Base-by-base conservation (phyloP, 1,284 basidiomycete species). In the Salmacisia buchloeana region DNA sequence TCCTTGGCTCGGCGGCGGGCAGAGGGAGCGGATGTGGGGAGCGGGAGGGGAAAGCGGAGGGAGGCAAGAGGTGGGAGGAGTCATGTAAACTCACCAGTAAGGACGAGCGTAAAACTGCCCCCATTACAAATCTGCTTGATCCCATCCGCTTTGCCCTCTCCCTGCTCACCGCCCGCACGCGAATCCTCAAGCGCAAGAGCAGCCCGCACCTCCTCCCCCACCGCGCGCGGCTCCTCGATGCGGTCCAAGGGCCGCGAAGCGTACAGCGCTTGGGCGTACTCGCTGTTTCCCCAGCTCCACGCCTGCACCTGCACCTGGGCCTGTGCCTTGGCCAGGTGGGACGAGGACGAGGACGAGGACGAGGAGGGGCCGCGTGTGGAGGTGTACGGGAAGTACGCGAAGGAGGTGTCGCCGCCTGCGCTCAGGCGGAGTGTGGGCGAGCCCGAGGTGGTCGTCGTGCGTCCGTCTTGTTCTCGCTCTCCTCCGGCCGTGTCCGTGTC, bases 331-430 rank as follows among this genome's bases (percentile, higher is more conserved):
- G n/a, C n/a, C n/a, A n/a, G n/a, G n/a, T n/a, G n/a, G n/a, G n/a
- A n/a, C n/a, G n/a, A n/a, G n/a, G n/a, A n/a, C n/a, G n/a, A n/a
- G n/a, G n/a, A n/a, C n/a, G n/a, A n/a, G n/a, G n/a, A n/a, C n/a
- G n/a, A n/a, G n/a, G n/a, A n/a, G n/a, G n/a, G n/a, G n/a, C n/a
- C n/a, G n/a, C n/a, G n/a, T 38, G 29, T 34, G 25, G 18, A 13
- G 2, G 35, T n/a, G 27, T 54, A n/a, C 23, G 49, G n/a, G 9
- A 21, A 18, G 29, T 33, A 61, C 15, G 60, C 49, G 29, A 61
- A 56, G 25, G 60, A 61, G 13, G 43, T 61, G 29, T 61, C 60
- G 27, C 46, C 60, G 13, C 60, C 60, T 7, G 60, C 60, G 18
- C n/a, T n/a, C n/a, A n/a, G n/a, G n/a, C n/a, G n/a, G n/a, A n/a